phyloP scores from a whole-genome alignment of 495 filamentous ascomycete genomes.

The Pseudevernia furfuracea region DNA sequence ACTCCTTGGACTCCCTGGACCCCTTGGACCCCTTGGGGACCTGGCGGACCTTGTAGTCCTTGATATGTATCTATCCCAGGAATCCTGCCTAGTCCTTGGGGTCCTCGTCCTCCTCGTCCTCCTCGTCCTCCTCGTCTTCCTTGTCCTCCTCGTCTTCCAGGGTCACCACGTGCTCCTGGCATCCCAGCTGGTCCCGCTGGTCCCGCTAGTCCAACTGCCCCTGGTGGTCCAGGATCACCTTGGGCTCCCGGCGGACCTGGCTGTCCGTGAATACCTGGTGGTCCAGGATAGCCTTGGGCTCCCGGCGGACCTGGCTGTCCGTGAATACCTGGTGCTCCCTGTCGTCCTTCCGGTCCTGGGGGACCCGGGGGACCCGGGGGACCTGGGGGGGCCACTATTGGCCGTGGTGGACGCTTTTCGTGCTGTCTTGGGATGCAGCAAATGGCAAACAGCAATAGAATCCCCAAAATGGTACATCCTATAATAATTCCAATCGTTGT shows the following conservation, averaged over 20 bases:
- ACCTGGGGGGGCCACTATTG: no score
- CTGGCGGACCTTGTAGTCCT: conserved; percentile 6
- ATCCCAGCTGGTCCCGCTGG: not conserved
- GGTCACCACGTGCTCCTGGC: not conserved
- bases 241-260: not conserved
- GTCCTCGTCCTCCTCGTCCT: no score
- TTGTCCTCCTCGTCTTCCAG: no score
- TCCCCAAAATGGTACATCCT: conserved; percentile 6
- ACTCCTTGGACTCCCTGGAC: not conserved
- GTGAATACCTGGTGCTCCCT: not conserved
- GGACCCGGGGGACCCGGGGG: conserved; percentile 6
- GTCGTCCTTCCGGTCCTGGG: conserved; percentile 5
- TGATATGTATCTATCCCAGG: no score
- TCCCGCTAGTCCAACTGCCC: not conserved
- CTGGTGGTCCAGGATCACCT: not conserved
- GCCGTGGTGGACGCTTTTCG: conserved; percentile 10
- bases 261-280: no score
- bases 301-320: no score
- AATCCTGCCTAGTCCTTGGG: no score
- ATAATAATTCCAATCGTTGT: conserved; percentile 16
- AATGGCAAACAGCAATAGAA: conserved; percentile 9
- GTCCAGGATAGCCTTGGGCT: no score
- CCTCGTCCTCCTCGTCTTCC: no score
- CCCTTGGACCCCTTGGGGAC: conserved; percentile 3
- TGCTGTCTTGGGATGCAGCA: conserved; percentile 3